Percentiles rank a stretch among this genome's conserved stretches.
phyloP scores from a whole-genome alignment of 1,139 yeast genomes.

The Saccharomyces hybrid region DNA sequence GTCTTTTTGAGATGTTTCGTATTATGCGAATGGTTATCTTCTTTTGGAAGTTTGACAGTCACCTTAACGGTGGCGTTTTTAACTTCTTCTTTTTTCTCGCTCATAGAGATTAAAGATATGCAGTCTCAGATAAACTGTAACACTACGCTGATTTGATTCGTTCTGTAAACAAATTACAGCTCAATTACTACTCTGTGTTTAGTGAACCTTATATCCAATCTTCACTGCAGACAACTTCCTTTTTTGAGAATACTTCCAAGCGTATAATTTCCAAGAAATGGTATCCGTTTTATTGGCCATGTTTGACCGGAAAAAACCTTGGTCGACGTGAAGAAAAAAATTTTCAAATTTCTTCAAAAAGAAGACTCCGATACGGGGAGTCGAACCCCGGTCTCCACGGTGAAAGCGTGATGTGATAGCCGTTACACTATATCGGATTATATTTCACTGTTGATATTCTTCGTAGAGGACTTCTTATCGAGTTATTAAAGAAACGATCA shows the following conservation, averaged over 20 bases:
- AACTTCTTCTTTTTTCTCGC: neutral
- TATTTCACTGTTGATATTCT: neutral
- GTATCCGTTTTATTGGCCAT: neutral
- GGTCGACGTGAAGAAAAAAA: constrained; percentile 2
- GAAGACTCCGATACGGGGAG: constrained; percentile 33
- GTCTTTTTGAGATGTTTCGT: neutral
- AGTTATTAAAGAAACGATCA: neutral
- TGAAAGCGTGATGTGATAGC: constrained; percentile 34
- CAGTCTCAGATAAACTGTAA: neutral
- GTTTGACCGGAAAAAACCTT: neutral
- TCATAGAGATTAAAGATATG: neutral
- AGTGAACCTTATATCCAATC: neutral
- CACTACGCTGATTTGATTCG: neutral
- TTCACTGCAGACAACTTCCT: neutral
- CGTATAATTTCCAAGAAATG: neutral
- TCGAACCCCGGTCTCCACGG: constrained; percentile 35
- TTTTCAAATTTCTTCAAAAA: constrained; percentile 1
- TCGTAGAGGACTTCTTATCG: no score
- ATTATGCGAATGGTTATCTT: constrained; percentile 4
- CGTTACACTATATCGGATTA: constrained; percentile 32
- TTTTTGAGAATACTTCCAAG: neutral
- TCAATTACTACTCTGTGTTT: neutral
- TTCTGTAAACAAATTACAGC: neutral
- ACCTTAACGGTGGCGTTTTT: constrained; percentile 11
- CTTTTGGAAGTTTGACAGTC: constrained; percentile 13